Conservation (phyloP, 2,329 filamentous ascomycete species). For the Trichophyton benhamiae region DNA sequence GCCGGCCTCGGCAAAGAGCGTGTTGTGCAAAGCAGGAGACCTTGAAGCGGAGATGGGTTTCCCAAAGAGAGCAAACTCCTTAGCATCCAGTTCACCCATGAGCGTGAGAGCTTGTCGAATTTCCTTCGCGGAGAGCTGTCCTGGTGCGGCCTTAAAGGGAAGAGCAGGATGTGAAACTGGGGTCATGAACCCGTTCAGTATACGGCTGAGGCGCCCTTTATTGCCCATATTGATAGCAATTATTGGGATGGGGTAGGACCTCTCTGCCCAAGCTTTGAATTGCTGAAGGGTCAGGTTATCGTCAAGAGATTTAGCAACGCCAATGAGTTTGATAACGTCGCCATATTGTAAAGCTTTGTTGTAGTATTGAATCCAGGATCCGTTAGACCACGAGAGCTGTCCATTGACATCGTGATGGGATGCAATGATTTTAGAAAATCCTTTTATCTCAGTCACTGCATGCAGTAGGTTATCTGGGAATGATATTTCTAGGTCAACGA, state of each 20-base stretch:
- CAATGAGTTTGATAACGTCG: conserved; percentile 89
- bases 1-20: conserved; percentile 61
- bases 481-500: conserved; percentile 83
- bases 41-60: conserved; percentile 70
- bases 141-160: conserved; percentile 88
- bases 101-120: conserved; percentile 68
- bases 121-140: conserved; percentile 80
- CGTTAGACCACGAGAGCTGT: conserved; percentile 73
- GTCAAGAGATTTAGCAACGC: conserved; percentile 59
- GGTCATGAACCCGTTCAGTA: conserved; percentile 86
- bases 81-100: conserved; percentile 63
- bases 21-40: conserved; percentile 82
- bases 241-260: conserved; percentile 64
- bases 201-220: conserved; percentile 73
- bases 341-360: conserved; percentile 82
- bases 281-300: conserved; percentile 77
- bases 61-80: conserved; percentile 77
- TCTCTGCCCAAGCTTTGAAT: conserved; percentile 66
- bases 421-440: conserved; percentile 72
- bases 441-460: conserved; percentile 54
- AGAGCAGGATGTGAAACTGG: conserved; percentile 81
- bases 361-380: conserved; percentile 84
- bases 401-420: conserved; percentile 85
- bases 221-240: conserved; percentile 95
- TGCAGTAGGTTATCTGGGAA: conserved; percentile 66